Percentiles rank a stretch among this genome's conserved stretches.
Evolutionary conservation across 306 rosid species (phyloP).

Genomic region (Hippophae gyantsensis): DNA sequence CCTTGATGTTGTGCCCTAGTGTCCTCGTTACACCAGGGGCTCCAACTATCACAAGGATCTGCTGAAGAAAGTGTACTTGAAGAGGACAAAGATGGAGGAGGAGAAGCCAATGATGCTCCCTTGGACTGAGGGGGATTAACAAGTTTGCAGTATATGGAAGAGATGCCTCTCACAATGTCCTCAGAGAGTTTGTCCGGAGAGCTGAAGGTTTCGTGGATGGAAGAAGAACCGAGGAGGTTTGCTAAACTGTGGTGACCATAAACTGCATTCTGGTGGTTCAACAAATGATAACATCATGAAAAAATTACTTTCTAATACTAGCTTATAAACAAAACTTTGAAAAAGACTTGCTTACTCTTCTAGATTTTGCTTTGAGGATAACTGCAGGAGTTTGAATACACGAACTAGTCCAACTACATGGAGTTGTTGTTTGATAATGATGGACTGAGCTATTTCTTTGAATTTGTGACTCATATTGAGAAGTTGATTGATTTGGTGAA

Average conservation of each 20-base stretch:
- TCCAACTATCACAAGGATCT: constrained; percentile 26
- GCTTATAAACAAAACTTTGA: no score
- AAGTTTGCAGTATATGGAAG: constrained; percentile 36
- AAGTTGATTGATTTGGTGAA: constrained; percentile 2
- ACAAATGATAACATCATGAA: no score
- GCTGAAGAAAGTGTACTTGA: constrained; percentile 25
- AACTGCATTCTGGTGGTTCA: not conserved
- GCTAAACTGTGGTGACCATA: constrained; percentile 29
- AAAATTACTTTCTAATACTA: no score
- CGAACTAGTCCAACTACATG: constrained; percentile 4
- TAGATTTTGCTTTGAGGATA: no score
- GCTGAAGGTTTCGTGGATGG: constrained; percentile 6
- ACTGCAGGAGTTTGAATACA: constrained; percentile 1
- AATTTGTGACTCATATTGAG: constrained; percentile 7
- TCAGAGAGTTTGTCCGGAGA: constrained; percentile 33
- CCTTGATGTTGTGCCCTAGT: constrained; percentile 1
- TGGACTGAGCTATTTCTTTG: constrained; percentile 1
- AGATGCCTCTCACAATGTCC: constrained; percentile 30
- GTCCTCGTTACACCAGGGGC: constrained; percentile 22
- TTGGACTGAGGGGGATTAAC: constrained; percentile 16
- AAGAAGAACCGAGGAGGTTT: constrained; percentile 26
- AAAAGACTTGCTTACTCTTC: no score
- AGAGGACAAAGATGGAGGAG: constrained; percentile 22
- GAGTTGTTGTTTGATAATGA: constrained; percentile 8
- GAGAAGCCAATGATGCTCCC: constrained; percentile 15